Conservation (phyloP, 139 green algal genomes). For the Chlamydomonas sp. region DNA sequence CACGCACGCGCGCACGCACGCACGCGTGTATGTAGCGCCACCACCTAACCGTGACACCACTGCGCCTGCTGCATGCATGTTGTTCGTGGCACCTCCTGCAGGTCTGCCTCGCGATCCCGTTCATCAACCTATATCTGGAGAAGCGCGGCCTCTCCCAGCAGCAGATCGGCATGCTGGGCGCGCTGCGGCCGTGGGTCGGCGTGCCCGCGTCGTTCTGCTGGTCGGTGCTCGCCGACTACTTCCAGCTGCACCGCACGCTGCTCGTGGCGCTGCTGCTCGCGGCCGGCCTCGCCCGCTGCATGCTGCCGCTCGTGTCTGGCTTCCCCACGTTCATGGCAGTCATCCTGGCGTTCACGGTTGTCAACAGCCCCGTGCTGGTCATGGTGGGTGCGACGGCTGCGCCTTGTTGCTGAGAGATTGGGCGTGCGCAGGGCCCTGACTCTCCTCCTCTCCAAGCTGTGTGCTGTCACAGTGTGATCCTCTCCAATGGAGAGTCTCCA, state of each 20-base stretch:
- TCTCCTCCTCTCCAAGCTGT: too few species aligned
- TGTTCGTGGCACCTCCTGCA: too few species aligned
- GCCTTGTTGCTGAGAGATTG: too few species aligned
- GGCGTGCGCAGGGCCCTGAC: too few species aligned
- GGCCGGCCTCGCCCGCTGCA: neutral
- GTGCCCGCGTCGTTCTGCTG: slow-evolving; percentile 32
- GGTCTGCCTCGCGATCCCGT: slow-evolving; percentile 7
- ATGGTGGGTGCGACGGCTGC: too few species aligned
- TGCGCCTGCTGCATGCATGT: too few species aligned
- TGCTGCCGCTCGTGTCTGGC: neutral
- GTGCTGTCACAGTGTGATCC: too few species aligned
- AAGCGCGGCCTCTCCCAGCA: slow-evolving; percentile 2
- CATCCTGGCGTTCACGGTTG: neutral
- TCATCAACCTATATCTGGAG: neutral
- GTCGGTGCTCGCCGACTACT: slow-evolving; percentile 36
- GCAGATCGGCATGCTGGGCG: slow-evolving; percentile 9
- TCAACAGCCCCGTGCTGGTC: neutral
- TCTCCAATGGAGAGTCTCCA: too few species aligned
- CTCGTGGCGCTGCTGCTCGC: slow-evolving; percentile 10
- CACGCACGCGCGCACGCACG: neutral
- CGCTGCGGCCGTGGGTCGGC: slow-evolving; percentile 23
- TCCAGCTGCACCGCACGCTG: slow-evolving; percentile 28
- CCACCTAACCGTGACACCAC: neutral
- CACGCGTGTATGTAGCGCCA: neutral
- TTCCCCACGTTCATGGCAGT: slow-evolving; percentile 6